Evolutionary conservation across 352 stramenopile species (phyloP), one percentile per base, ranked within the genome.

Genomic region (Blastocystis sp.): DNA sequence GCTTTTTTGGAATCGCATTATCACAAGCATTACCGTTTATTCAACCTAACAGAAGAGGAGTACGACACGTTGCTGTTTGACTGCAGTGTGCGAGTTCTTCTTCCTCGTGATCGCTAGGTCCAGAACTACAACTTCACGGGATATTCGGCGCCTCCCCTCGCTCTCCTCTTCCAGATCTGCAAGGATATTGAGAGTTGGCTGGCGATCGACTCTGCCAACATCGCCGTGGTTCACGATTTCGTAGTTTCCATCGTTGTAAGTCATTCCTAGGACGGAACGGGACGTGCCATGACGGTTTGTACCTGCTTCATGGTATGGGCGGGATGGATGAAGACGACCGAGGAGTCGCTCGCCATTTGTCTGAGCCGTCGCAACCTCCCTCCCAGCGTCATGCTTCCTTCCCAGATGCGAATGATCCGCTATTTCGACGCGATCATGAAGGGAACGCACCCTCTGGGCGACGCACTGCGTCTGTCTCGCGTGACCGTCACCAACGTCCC

Each of bases 101-200:
- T 57, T 24, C 56, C 44, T 21, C 1, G 4, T 56, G 4, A 38
- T 51, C 29, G 21, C 11, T 24, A 56, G 65, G 69, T 79, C 4
- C 21, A 29, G 32, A 27, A 79, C 27, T 79, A 79, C 46, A 79
- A 64, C 46, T 79, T 79, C 53, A 79, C 69, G 0, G 69, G 69
- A 21, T 79, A 64, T 42, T 79, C 69, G 9, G 24, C 69, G 18
- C 69, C 69, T 27, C 44, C 46, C 29, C 21, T 79, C 27, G 53
- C 21, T 27, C 44, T 79, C 2, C 32, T 79, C 16, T 79, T 79
- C 40, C 69, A 42, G 21, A 79, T 79, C 44, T 56, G 42, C 53
- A 27, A 63, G 1, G 69, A 79, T 46, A 79, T 79, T 1, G 69
- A 79, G 69, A 42, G 24, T 49, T 79, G 46, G 27, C 44, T 79